phyloP scores from a whole-genome alignment of 208 protist species.

The Leishmania lainsoni region DNA sequence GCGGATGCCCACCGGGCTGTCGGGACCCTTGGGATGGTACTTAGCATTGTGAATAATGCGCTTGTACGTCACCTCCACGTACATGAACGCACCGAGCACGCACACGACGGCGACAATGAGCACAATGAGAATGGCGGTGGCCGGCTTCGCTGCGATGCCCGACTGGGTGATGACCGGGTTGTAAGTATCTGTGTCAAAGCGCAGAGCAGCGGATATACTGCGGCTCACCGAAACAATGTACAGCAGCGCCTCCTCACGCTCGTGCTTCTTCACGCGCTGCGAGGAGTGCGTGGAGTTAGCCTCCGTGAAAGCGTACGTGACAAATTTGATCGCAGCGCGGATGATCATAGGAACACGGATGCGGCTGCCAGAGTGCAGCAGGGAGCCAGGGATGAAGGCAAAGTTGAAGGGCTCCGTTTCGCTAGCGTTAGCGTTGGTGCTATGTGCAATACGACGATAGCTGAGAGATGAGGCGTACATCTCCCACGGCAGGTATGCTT shows the following conservation, averaged over 20 bases:
- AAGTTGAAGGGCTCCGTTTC: conserved; percentile 72
- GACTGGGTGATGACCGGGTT: conserved; percentile 30
- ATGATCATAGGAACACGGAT: conserved; percentile 63
- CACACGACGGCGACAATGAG: conserved; percentile 55
- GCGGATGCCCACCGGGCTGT: conserved; percentile 56
- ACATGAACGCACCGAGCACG: conserved; percentile 56
- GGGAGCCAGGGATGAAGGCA: conserved; percentile 76
- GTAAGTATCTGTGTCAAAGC: conserved; percentile 70
- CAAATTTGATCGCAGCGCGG: conserved; percentile 57
- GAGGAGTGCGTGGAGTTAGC: conserved; percentile 25
- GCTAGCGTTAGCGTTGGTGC: not conserved
- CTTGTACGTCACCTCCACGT: conserved; percentile 75
- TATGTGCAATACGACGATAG: conserved; percentile 63
- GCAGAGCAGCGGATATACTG: conserved; percentile 53
- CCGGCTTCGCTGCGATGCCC: conserved; percentile 42
- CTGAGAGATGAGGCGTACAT: conserved; percentile 72
- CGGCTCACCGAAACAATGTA: conserved; percentile 71
- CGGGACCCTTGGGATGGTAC: conserved; percentile 60
- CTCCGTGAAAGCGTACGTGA: conserved; percentile 38
- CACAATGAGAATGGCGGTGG: conserved; percentile 65
- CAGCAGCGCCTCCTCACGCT: conserved; percentile 58
- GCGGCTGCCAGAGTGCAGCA: conserved; percentile 72
- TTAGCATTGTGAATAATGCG: conserved; percentile 69
- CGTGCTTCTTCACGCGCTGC: conserved; percentile 37
- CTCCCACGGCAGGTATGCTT: conserved; percentile 57